Conservation (phyloP, 176 grass and related monocot genomes). For the Ananas comosus region DNA sequence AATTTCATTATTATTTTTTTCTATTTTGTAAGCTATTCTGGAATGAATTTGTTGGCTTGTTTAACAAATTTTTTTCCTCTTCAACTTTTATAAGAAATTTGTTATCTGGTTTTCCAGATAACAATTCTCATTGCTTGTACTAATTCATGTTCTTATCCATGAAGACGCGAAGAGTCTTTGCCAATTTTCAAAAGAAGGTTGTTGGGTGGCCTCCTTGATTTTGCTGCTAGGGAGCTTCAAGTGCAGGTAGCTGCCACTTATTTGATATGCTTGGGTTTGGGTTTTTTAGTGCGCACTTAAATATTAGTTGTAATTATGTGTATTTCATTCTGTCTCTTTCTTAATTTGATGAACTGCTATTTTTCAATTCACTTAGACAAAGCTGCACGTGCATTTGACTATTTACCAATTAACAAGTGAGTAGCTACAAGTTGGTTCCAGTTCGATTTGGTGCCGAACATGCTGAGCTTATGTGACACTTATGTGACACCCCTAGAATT, state of each 20-base stretch:
- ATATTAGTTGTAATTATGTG: not conserved
- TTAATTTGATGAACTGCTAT: too few relatives aligned
- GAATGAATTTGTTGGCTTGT: not conserved
- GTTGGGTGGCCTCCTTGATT: conserved; percentile 76
- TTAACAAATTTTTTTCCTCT: not conserved
- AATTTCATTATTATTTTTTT: not conserved
- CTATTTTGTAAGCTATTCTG: not conserved
- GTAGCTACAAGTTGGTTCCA: too few relatives aligned
- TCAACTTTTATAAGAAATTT: conserved; percentile 4
- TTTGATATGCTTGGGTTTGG: not conserved
- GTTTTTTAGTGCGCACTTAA: not conserved
- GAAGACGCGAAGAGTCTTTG: conserved; percentile 86
- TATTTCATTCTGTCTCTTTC: not conserved
- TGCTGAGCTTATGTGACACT: too few relatives aligned
- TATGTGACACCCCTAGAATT: too few relatives aligned
- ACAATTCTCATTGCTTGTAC: not conserved
- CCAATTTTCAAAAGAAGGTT: conserved; percentile 96
- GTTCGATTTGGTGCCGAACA: too few relatives aligned
- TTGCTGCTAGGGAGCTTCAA: conserved; percentile 90
- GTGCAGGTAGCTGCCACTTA: conserved; percentile 58
- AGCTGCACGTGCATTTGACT: too few relatives aligned
- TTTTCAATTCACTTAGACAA: too few relatives aligned
- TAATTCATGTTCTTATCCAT: conserved; percentile 23
- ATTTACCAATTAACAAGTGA: too few relatives aligned
- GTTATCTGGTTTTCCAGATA: not conserved